Evolutionary conservation across 106 monocot genomes (phyloP), one percentile per base, ranked within the genome.

Genomic region (Dioscorea dumetorum): DNA sequence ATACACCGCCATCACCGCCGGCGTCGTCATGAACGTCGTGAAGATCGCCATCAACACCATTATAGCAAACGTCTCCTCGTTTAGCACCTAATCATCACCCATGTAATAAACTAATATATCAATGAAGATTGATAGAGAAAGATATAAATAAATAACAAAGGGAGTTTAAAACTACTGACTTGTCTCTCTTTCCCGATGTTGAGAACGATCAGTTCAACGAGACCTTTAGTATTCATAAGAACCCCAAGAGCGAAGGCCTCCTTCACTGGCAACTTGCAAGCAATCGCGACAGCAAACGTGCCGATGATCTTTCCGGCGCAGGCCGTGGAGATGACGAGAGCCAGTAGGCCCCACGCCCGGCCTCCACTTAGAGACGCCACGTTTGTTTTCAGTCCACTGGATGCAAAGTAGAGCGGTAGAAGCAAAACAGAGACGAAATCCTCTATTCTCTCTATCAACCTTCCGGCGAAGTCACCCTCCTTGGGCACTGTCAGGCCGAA

Each of bases 1-100:
- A 80, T 85, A 93, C 72, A 93, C 83, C 60, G 85, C 76, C 85
- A 93, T 88, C 48, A 93, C 88, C 12, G 65, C 71, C 16, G 92
- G 92, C 17, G 88, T 93, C 6, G 92, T 93, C 54, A 93, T 69
- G 88, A 93, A 88, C 67, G 92, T 93, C n/a, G 92, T 93, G 77
- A 93, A 83, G 19, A 93, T 80, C 12, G 92, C 92, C 92, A 93
- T 93, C 6, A 93, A 72, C 34, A 93, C 92, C 14, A 93, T 68
- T 24, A 93, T 93, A n/a, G 92, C 88, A 48, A 93, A 93, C 23
- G 54, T 81, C 68, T 93, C 92, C 24, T 93, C 88, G 56, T 88
- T 88, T 13, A 93, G 73, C 6, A 93, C 92, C 88, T 93, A 72
- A 64, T 19, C 28, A 28, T 28, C 28, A 28, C 23, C 18, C 18